These are phyloP conservation scores for Akanthomyces lecanii DNA, from an alignment of 2,329 filamentous ascomycete genomes.

Conservation along the genomic window DNA sequence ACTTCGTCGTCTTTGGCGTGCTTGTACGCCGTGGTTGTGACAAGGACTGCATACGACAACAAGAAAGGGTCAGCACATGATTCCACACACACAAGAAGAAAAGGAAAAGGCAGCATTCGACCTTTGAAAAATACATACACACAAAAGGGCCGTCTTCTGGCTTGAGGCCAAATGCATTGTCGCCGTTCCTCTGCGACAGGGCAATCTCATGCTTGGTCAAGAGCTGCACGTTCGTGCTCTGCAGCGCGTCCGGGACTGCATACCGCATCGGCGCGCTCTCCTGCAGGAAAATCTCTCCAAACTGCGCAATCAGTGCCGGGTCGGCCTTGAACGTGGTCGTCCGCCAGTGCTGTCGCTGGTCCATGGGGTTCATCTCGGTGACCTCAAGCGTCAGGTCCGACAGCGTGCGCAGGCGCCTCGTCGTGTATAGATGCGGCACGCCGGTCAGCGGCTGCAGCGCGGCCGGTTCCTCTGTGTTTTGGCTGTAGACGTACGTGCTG, in stretches of 20 bases:
- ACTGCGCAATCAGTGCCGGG: background rate
- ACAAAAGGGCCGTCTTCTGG: background rate
- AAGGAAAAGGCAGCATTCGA: no score
- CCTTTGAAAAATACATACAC: background rate
- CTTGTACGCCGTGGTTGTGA: background rate
- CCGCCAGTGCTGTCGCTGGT: slow-evolving; percentile 1
- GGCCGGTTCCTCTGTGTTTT: background rate
- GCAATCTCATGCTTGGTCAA: background rate
- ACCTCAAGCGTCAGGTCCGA: background rate
- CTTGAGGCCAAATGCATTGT: background rate
- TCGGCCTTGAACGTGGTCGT: background rate
- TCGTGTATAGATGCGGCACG: background rate
- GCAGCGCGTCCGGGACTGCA: background rate
- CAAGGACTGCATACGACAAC: background rate
- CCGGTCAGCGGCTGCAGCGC: background rate
- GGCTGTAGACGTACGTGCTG: background rate
- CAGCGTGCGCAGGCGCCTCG: background rate
- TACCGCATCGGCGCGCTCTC: background rate
- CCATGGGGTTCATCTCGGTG: background rate
- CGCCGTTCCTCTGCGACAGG: background rate
- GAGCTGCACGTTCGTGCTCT: slow-evolving; percentile 1
- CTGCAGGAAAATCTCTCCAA: background rate
- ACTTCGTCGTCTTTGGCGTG: background rate
- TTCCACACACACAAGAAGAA: no score
- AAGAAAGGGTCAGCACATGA: background rate